These are phyloP conservation scores for Malassezia japonica DNA, from an alignment of 1,284 basidiomycete genomes.

Conservation along the genomic window DNA sequence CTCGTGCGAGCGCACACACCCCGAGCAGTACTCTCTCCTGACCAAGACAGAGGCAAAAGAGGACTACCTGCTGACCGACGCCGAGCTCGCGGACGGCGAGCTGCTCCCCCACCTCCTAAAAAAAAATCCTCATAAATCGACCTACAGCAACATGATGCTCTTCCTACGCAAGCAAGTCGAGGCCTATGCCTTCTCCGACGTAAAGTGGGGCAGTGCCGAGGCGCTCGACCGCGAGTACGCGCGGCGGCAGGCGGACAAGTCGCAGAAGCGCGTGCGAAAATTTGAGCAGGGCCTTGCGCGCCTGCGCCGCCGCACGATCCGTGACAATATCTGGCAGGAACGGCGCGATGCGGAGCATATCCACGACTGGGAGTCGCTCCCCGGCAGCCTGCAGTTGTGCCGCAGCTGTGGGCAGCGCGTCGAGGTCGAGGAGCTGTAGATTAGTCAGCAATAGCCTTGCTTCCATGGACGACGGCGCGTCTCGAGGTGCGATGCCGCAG, in stretches of 20 bases:
- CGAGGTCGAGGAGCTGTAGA: slow-evolving; percentile 15
- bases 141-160: slow-evolving; percentile 98
- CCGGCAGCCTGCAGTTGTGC: slow-evolving; percentile 6
- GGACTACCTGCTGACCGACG: slow-evolving; percentile 51
- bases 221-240: slow-evolving; percentile 82
- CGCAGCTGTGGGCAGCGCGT: slow-evolving; percentile 15
- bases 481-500: slow-evolving; percentile 18
- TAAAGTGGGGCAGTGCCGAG: slow-evolving; percentile 91
- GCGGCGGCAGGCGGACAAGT: slow-evolving; percentile 68
- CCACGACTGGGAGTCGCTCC: slow-evolving; percentile 25
- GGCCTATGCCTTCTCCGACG: slow-evolving; percentile 71
- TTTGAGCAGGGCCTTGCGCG: slow-evolving; percentile 36
- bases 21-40: slow-evolving; percentile 79
- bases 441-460: slow-evolving; percentile 2
- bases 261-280: slow-evolving; percentile 83
- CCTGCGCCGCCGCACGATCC: slow-evolving; percentile 34
- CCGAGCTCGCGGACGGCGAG: slow-evolving; percentile 84
- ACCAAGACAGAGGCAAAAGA: slow-evolving; percentile 99
- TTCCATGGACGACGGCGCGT: not conserved
- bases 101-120: slow-evolving; percentile 85
- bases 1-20: slow-evolving; percentile 64
- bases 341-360: slow-evolving; percentile 37
- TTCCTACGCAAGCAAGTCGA: slow-evolving; percentile 90
- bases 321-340: slow-evolving; percentile 37
- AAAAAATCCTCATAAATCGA: slow-evolving; percentile 91